Conservation (phyloP, 2,329 filamentous ascomycete genomes). For the Fusarium acutatum region DNA sequence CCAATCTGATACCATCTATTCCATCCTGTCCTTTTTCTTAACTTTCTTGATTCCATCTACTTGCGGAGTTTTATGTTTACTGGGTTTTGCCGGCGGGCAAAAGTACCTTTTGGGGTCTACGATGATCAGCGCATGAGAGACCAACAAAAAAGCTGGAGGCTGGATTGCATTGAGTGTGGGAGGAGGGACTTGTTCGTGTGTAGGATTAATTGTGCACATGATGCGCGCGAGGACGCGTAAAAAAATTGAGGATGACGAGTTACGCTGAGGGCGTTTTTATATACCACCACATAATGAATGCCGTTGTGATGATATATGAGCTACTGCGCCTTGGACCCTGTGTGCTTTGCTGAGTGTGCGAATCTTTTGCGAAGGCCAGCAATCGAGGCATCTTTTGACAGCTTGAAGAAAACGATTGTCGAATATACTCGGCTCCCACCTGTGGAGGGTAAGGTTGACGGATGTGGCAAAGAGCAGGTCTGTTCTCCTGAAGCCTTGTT, state of each 20-base stretch:
- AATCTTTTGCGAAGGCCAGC: not conserved
- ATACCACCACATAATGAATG: constrained; percentile 36
- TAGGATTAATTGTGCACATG: constrained; percentile 15
- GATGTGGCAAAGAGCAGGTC: not conserved
- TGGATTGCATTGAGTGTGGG: constrained; percentile 12
- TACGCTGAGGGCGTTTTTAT: constrained; percentile 19
- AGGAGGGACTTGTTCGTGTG: not conserved
- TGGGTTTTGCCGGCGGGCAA: constrained; percentile 19
- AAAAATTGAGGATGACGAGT: constrained; percentile 1
- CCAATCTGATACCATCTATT: constrained; percentile 30
- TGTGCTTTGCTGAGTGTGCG: not conserved
- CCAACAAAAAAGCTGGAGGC: constrained; percentile 18
- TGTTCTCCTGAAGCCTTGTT: not conserved
- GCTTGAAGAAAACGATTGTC: too few species aligned
- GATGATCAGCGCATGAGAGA: constrained; percentile 24
- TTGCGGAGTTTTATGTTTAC: constrained; percentile 27
- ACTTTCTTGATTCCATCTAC: constrained; percentile 16
- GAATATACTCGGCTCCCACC: rapidly evolving
- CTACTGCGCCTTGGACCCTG: not conserved
- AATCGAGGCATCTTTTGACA: not conserved
- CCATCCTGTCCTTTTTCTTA: constrained; percentile 11
- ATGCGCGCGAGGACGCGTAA: not conserved
- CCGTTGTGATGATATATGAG: constrained; percentile 5
- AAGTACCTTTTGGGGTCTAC: constrained; percentile 12
- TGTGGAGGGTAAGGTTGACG: not conserved